Evolutionary conservation across 2,329 filamentous ascomycete genomes (phyloP), one percentile per base, ranked within the genome.

Genomic region (Decorospora gaudefroyi): DNA sequence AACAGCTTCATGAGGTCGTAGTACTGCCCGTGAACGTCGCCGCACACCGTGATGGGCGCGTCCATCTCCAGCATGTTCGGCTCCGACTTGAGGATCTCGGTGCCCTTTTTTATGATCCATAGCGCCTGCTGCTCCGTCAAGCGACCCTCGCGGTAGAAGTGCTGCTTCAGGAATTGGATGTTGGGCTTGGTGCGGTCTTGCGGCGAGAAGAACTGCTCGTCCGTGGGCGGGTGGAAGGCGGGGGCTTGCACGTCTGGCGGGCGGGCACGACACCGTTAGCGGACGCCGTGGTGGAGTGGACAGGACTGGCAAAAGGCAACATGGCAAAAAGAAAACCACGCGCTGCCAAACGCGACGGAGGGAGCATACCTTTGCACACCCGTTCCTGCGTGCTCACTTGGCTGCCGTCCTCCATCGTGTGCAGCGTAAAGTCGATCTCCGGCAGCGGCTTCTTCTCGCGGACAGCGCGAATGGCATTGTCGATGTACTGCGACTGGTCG

Each of bases 1-100:
- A 99, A 99, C 22, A 99, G 81, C 79, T 99, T 99, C 93, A 99
- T 99, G 68, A 99, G 76, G 72, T 99, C 93, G 72, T 96, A 99
- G 77, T 97, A 99, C 76, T 99, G 93, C 59, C 93, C 93, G 73
- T 99, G 93, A 41, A 99, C 91, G 67, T 99, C 93, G 69, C 93
- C 93, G 66, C 93, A 99, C 36, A 99, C 93, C 7, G 93, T 99
- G 68, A 99, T 99, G 50, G 93, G 93, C 27, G 93, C 93, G 72
- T 99, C 93, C 93, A 99, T 99, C 78, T 99, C 93, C 59, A 99
- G 80, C 55, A 99, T 78, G 72, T 97, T 99, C 55, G 93, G 92
- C 76, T 99, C 93, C 51, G 86, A 80, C 67, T 86, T 87, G 64
- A 99, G 79, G 36, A 99, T 76, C 71, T 96, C 88, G 42, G 90